phyloP scores from a whole-genome alignment of 2,329 filamentous ascomycete species.

The Phyllosticta citriasiana region DNA sequence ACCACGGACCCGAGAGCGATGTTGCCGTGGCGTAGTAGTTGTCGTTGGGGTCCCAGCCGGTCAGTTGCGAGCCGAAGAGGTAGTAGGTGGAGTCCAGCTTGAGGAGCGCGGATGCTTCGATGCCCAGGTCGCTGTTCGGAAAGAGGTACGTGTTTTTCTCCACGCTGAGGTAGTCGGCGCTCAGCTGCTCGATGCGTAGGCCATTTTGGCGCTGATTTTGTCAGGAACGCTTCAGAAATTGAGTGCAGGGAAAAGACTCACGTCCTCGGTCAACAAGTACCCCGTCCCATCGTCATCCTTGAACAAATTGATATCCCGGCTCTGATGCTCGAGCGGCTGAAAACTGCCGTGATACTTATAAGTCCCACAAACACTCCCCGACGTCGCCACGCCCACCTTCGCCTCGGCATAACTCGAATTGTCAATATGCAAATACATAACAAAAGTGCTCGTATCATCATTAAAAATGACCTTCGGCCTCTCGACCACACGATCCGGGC shows the following conservation, averaged over 20 bases:
- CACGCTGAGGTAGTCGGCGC: conserved; percentile 47
- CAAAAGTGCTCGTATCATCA: conserved; percentile 51
- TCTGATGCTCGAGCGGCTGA: conserved; percentile 41
- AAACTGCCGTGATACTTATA: conserved; percentile 44
- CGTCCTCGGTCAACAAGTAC: conserved; percentile 55
- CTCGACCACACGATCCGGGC: conserved; percentile 53
- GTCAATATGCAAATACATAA: conserved; percentile 63
- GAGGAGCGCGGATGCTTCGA: conserved; percentile 52
- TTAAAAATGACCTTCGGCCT: conserved; percentile 61
- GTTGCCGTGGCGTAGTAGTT: conserved; percentile 53
- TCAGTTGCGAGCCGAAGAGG: conserved; percentile 48
- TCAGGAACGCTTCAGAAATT: neutral
- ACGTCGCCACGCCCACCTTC: conserved; percentile 53
- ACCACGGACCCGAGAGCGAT: conserved; percentile 51
- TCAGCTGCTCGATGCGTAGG: conserved; percentile 47
- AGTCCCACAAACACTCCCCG: conserved; percentile 48
- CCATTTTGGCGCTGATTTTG: conserved; percentile 44
- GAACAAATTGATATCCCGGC: conserved; percentile 51
- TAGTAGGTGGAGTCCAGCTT: conserved; percentile 53
- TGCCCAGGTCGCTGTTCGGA: conserved; percentile 35
- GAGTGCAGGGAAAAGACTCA: conserved; percentile 23
- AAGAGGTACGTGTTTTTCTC: conserved; percentile 39
- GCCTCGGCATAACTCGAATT: conserved; percentile 51
- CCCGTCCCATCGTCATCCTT: conserved; percentile 52
- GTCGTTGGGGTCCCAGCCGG: conserved; percentile 47